Evolutionary conservation across 257 asterid species (phyloP).

Genomic region (Linaria vulgaris): DNA sequence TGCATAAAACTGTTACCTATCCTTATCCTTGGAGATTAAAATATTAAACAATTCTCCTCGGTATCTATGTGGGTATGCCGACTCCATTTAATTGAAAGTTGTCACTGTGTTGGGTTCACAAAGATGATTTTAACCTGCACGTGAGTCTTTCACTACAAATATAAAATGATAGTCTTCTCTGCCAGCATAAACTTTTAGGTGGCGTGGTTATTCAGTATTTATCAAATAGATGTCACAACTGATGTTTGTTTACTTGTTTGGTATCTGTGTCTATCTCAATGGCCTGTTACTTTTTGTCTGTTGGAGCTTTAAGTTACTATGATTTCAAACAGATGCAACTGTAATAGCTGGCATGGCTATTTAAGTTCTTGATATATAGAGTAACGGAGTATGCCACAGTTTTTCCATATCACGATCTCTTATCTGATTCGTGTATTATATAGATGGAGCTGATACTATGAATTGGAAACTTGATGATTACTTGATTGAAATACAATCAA

Average conservation of each 20-base stretch:
- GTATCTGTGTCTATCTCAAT: not conserved
- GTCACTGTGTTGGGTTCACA: too few species aligned
- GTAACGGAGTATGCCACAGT: conserved; percentile 3
- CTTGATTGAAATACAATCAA: not conserved
- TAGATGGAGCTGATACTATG: not conserved
- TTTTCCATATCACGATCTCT: not conserved
- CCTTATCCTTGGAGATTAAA: too few species aligned
- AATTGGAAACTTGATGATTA: conserved; percentile 6
- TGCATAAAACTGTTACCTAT: not conserved
- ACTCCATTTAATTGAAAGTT: too few species aligned
- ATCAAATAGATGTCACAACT: conserved; percentile 13
- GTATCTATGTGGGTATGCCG: too few species aligned
- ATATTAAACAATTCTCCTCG: too few species aligned
- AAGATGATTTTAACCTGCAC: too few species aligned
- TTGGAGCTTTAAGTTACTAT: conserved; percentile 1
- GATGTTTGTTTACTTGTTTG: conserved; percentile 1
- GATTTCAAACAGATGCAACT: not conserved
- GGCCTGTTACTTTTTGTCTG: conserved; percentile 1
- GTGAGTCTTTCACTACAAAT: too few species aligned
- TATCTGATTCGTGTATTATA: not conserved
- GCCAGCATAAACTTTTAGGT: too few species aligned
- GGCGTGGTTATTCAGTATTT: not conserved
- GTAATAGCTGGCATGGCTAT: conserved; percentile 1
- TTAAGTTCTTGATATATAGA: conserved; percentile 8
- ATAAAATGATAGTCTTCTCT: too few species aligned